Conservation (phyloP, 345 rosid species). For the Acer yangbiense region DNA sequence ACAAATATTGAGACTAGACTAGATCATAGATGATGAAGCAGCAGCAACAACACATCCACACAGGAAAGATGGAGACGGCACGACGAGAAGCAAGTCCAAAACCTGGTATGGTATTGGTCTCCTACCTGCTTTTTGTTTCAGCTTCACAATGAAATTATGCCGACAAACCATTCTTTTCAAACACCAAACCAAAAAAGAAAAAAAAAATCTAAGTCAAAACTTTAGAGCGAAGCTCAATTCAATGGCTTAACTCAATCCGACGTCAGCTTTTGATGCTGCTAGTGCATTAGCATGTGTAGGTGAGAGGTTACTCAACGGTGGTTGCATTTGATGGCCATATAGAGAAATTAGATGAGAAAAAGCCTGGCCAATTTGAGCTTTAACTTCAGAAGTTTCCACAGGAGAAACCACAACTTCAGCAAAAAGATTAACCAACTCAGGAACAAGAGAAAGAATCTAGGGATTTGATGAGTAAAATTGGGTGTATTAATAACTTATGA, state of each 20-base stretch:
- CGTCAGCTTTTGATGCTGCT: conserved; percentile 63
- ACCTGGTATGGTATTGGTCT: conserved; percentile 2
- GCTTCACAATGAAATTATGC: conserved; percentile 10
- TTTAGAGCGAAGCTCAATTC: neutral
- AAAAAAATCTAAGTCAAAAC: neutral
- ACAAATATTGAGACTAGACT: neutral
- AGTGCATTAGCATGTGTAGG: conserved; percentile 84
- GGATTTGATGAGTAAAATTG: too few relatives aligned
- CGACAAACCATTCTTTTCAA: conserved; percentile 1
- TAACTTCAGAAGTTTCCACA: conserved; percentile 79
- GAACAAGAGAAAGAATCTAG: too few relatives aligned
- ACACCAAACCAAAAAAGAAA: neutral
- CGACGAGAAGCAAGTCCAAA: neutral
- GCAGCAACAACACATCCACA: neutral
- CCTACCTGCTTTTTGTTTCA: neutral
- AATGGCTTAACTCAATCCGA: neutral
- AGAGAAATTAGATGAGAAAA: conserved; percentile 80
- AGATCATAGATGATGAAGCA: neutral
- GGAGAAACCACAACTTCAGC: conserved; percentile 89
- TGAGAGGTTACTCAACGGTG: conserved; percentile 63
- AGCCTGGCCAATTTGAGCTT: conserved; percentile 79
- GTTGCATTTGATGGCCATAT: conserved; percentile 89
- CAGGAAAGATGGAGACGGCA: neutral
- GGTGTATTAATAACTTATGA: too few relatives aligned
- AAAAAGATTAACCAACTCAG: conserved; percentile 83